These are phyloP conservation scores for Nematocida sp. DNA, from an alignment of 371 early-diverging fungal species.

Conservation along the genomic window DNA sequence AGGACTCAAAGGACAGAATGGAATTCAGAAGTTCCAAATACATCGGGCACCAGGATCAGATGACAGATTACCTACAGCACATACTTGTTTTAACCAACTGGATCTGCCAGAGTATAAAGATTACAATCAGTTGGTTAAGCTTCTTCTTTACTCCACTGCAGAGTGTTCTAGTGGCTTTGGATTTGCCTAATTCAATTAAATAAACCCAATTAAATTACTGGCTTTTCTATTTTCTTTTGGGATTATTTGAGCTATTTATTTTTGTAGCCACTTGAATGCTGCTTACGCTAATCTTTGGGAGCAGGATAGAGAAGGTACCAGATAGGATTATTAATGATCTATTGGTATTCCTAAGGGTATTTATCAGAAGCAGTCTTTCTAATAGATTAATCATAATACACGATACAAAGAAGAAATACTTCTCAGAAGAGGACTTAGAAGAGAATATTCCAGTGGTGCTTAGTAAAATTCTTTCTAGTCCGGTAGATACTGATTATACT, in stretches of 20 bases:
- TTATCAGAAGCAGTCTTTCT: background rate
- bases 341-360: conserved; percentile 38
- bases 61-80: conserved; percentile 82
- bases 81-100: conserved; percentile 81
- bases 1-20: conserved; percentile 80
- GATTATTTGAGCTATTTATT: background rate
- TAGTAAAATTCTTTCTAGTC: background rate
- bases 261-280: conserved; percentile 11
- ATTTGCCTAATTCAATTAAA: conserved; percentile 64
- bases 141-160: conserved; percentile 75
- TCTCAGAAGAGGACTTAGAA: conserved; percentile 27
- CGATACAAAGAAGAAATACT: background rate
- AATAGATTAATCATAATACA: conserved; percentile 23
- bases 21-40: conserved; percentile 92
- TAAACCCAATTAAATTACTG: background rate
- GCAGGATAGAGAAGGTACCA: conserved; percentile 19
- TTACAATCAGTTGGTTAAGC: conserved; percentile 80
- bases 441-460: conserved; percentile 2
- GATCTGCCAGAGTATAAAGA: conserved; percentile 85
- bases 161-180: conserved; percentile 90
- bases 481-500: background rate
- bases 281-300: conserved; percentile 21
- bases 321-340: conserved; percentile 12
- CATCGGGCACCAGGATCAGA: conserved; percentile 71
- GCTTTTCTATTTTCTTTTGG: background rate